Evolutionary conservation across 257 asterid genomes (phyloP), one percentile per base, ranked within the genome.

Genomic region (Nicotiana sylvestris): DNA sequence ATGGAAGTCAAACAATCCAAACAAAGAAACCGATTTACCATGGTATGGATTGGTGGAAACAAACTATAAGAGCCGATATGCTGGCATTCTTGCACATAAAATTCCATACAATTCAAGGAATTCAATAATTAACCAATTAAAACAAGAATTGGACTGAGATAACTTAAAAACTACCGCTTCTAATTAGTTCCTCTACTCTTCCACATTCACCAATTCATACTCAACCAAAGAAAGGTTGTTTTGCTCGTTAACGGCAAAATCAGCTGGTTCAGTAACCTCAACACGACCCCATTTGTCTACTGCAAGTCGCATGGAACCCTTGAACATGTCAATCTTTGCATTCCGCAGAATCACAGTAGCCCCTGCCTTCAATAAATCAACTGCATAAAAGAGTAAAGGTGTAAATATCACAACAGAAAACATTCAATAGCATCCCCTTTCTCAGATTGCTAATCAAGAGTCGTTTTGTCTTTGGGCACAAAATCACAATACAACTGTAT

Each of bases 291-390:
- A 74, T 27, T 74, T 74, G 80, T 74, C 80, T 49, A 74, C 80
- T 6, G 80, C 80, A 74, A 74, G 80, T 6, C 80, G 62, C 80
- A 74, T 74, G 80, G 80, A 74, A 7, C 80, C 80, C 80, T 51
- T 74, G 64, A 74, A 74, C 80, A 74, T 74, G 80, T 74, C 80
- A 49, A 74, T 74, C 64, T 74, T 74, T 1, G 80, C 80, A 3
- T 74, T 74, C 43, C 80, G 58, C 25, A 74, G 37, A 74, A 74
- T 74, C 80, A 74, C 80, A 51, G 64, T 49, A 27, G 80, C 39
- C 29, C 43, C 80, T 0, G 43, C 27, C 64, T 74, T 74, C 80
- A 74, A 49, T 29, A 51, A 49, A 15, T 74, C 80, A 74, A 74
- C 80, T 74, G 80, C 80, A 74, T 74, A 7, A 25, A 49, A 7